A percentile compares a stretch with the other conserved stretches of the same genome.
phyloP scores from a whole-genome alignment of 2,329 filamentous ascomycete genomes.

The Zymoseptoria pseudotritici region DNA sequence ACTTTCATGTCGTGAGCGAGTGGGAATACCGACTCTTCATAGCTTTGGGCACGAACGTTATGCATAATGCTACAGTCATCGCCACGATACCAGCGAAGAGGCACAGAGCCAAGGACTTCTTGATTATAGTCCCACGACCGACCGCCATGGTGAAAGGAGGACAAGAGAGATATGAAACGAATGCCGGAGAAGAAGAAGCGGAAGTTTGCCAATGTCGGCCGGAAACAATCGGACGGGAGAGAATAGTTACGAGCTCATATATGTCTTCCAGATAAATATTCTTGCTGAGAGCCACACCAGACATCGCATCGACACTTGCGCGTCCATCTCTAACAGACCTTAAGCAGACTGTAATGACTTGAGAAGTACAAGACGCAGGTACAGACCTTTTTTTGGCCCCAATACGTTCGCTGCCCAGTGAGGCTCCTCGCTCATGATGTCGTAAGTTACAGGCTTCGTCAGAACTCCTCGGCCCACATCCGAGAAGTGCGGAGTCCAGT shows the following conservation, averaged over 20 bases:
- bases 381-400: not conserved
- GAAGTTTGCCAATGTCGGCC: not conserved
- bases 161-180: not conserved
- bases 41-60: conserved; percentile 5
- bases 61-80: conserved; percentile 4
- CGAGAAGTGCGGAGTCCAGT: not conserved
- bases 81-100: conserved; percentile 5
- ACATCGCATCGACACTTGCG: not conserved
- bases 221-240: not conserved
- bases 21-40: not conserved
- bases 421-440: not conserved
- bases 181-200: not conserved
- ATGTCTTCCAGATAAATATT: not conserved
- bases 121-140: conserved; percentile 2
- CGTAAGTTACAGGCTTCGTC: not conserved
- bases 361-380: not conserved
- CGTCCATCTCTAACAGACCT: not conserved
- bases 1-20: not conserved
- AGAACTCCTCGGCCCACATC: not conserved
- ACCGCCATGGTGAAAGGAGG: conserved; percentile 1
- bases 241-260: not conserved
- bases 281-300: not conserved
- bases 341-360: not conserved
- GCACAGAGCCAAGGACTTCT: conserved; percentile 1
- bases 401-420: not conserved